Evolutionary conservation across 768 basidiomycete genomes (phyloP).

Genomic region (Mycena latifolia): DNA sequence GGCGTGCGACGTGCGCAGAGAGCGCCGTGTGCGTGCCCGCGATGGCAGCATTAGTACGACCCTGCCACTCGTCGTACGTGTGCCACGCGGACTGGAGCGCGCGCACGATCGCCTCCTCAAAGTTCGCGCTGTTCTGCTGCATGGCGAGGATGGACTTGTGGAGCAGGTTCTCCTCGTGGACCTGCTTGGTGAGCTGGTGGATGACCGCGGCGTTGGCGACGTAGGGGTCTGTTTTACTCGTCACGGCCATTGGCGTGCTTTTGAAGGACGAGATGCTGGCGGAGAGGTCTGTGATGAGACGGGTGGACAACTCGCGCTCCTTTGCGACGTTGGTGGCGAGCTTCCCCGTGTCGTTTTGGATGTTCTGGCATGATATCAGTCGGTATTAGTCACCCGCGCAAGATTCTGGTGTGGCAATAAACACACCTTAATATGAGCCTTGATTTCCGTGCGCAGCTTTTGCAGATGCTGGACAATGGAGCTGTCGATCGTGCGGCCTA

Average conservation of each 20-base stretch:
- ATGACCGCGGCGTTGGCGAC: constrained; percentile 79
- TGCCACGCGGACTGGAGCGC: constrained; percentile 97
- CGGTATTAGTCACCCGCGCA: not conserved
- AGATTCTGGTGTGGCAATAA: not conserved
- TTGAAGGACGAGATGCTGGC: constrained; percentile 91
- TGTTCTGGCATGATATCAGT: constrained; percentile 63
- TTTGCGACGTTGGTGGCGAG: constrained; percentile 92
- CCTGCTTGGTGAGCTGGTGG: constrained; percentile 91
- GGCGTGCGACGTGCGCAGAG: constrained; percentile 78
- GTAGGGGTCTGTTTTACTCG: constrained; percentile 84
- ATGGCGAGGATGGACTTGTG: constrained; percentile 98
- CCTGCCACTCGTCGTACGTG: constrained; percentile 95
- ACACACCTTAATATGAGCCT: constrained; percentile 93
- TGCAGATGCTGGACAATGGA: constrained; percentile 98
- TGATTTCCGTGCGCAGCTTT: constrained; percentile 95
- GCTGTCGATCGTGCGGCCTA: constrained; percentile 95
- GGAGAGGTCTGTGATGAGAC: constrained; percentile 88
- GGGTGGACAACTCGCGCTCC: constrained; percentile 90
- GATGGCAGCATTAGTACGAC: constrained; percentile 79
- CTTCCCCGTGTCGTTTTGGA: constrained; percentile 94
- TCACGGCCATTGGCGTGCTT: constrained; percentile 92
- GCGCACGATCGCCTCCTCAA: constrained; percentile 96
- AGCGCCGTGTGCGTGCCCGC: constrained; percentile 83
- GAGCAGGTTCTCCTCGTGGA: constrained; percentile 96
- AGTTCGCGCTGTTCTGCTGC: constrained; percentile 97